A percentile compares a stretch with the other conserved stretches of the same genome.
These are phyloP conservation scores for Eimeria acervulina DNA, from an alignment of 169 alveolate genomes.

Conservation along the genomic window DNA sequence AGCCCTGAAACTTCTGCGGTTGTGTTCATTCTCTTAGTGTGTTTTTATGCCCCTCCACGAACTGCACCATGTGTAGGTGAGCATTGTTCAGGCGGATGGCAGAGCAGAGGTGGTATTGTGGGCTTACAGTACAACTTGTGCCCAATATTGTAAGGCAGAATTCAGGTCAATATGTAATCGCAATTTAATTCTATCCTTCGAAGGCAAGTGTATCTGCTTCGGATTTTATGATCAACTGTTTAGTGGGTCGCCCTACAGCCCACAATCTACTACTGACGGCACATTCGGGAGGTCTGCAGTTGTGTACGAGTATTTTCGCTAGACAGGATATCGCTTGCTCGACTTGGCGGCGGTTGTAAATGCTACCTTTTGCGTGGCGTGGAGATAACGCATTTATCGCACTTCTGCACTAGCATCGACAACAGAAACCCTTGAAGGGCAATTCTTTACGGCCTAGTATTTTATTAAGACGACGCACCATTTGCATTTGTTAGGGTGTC, in stretches of 20 bases:
- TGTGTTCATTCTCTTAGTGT: background rate
- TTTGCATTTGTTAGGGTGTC: background rate
- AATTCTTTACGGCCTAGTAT: background rate
- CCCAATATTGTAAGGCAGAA: background rate
- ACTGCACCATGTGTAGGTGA: background rate
- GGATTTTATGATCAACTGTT: background rate
- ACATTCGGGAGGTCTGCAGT: background rate
- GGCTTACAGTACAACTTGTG: background rate
- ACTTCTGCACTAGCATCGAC: background rate
- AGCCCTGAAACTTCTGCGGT: background rate
- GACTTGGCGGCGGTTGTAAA: background rate
- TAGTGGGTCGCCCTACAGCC: background rate
- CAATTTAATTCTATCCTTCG: background rate
- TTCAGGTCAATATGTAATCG: background rate
- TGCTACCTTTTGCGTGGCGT: background rate
- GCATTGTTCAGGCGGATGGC: background rate
- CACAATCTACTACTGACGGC: background rate
- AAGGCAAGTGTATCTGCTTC: background rate
- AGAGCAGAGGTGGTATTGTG: too few relatives aligned
- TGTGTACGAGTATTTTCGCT: background rate
- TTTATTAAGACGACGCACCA: background rate
- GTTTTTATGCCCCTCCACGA: background rate
- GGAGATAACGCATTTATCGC: too few relatives aligned
- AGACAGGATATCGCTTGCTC: background rate
- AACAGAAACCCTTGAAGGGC: background rate